Conservation (phyloP, 169 alveolate genomes). For the Eimeria maxima region DNA sequence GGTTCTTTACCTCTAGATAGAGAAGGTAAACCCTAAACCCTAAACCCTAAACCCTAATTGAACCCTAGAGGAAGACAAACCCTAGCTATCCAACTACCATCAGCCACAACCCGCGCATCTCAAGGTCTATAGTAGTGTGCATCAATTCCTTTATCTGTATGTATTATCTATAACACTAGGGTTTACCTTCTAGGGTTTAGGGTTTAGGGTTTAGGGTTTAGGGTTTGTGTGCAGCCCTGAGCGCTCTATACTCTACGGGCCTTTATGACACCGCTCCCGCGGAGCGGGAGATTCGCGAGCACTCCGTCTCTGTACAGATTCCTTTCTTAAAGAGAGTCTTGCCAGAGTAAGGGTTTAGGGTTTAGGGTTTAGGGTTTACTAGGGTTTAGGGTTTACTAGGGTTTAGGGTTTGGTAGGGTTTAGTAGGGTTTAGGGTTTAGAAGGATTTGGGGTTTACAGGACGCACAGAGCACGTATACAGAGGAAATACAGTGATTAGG, state of each 20-base stretch:
- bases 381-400: constrained; percentile 24
- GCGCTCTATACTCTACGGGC: constrained; percentile 23
- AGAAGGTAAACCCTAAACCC: constrained; percentile 42
- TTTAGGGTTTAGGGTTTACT: constrained; percentile 44
- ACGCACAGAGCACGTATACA: too few relatives aligned
- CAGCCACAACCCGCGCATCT: background rate
- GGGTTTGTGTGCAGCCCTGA: constrained; percentile 30
- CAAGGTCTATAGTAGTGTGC: background rate
- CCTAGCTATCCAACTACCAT: background rate
- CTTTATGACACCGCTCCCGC: constrained; percentile 24
- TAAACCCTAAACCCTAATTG: constrained; percentile 41
- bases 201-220: constrained; percentile 49
- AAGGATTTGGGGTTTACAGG: too few relatives aligned
- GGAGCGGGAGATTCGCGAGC: background rate
- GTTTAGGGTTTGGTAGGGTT: background rate
- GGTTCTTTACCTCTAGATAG: constrained; percentile 8
- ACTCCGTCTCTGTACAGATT: background rate
- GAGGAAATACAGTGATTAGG: background rate
- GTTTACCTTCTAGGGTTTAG: background rate
- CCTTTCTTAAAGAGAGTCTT: constrained; percentile 4
- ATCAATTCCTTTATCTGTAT: background rate
- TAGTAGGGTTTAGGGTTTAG: too few relatives aligned
- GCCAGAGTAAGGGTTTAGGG: constrained; percentile 58
- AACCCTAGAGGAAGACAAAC: too few relatives aligned
- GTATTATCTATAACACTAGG: background rate